A percentile compares a stretch with the other conserved stretches of the same genome.
phyloP scores from a whole-genome alignment of 768 basidiomycete species.

The Rhizopogon vinicolor region DNA sequence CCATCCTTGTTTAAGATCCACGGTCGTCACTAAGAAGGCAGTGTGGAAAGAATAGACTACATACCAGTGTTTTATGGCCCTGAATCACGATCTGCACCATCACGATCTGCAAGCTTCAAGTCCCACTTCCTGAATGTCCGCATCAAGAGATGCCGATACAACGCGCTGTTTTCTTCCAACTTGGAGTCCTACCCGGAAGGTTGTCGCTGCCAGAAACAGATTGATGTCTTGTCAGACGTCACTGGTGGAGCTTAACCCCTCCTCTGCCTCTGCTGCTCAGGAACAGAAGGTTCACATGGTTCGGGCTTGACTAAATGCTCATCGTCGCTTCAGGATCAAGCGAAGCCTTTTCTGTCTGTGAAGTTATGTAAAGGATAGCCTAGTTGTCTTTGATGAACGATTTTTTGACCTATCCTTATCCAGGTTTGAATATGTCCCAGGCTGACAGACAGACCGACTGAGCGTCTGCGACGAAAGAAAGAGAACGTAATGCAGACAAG shows the following conservation, averaged over 20 bases:
- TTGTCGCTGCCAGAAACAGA: not conserved
- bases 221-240: conserved; percentile 23
- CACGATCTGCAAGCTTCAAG: conserved; percentile 46
- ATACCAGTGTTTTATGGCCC: conserved; percentile 61
- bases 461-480: too few species aligned
- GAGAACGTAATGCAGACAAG: too few species aligned
- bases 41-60: conserved; percentile 10
- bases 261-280: too few species aligned
- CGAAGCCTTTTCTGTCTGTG: too few species aligned
- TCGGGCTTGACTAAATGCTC: too few species aligned
- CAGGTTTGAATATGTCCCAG: too few species aligned
- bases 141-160: conserved; percentile 93
- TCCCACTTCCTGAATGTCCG: conserved; percentile 94
- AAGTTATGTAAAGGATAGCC: too few species aligned
- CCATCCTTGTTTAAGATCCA: conserved; percentile 61
- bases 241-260: conserved; percentile 37
- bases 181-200: conserved; percentile 57
- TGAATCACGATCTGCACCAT: conserved; percentile 93
- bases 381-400: too few species aligned
- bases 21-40: not conserved
- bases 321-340: too few species aligned
- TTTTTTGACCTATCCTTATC: too few species aligned
- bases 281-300: too few species aligned
- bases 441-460: too few species aligned
- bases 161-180: conserved; percentile 80